These are phyloP conservation scores for Excoecaria agallocha DNA, from an alignment of 345 rosid genomes.

Conservation along the genomic window DNA sequence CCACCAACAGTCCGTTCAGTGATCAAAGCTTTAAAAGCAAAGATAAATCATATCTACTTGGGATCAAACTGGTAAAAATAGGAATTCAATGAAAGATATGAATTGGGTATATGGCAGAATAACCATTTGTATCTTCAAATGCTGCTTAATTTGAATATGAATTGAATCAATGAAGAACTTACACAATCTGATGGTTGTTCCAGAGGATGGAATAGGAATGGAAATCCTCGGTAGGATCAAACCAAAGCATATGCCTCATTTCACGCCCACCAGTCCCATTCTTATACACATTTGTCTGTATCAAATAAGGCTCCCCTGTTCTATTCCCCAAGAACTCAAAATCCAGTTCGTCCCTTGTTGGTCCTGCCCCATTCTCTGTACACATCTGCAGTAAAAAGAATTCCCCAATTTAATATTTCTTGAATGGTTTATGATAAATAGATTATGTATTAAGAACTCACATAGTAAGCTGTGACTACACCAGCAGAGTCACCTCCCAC, in stretches of 20 bases:
- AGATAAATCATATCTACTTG: no score
- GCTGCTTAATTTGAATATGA: neutral
- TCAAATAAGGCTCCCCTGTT: constrained; percentile 76
- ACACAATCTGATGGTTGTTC: constrained; percentile 77
- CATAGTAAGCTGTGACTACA: constrained; percentile 94
- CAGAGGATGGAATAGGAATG: constrained; percentile 80
- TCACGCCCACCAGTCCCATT: constrained; percentile 87
- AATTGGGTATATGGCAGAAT: no score
- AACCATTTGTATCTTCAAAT: no score
- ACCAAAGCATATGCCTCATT: constrained; percentile 95
- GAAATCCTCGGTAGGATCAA: constrained; percentile 84
- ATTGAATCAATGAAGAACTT: constrained; percentile 22
- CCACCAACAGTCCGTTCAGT: no score
- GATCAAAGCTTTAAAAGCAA: no score
- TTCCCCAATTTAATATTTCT: neutral
- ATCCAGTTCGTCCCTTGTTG: constrained; percentile 89
- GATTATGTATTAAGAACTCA: constrained; percentile 21
- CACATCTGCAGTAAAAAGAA: constrained; percentile 62
- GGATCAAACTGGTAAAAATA: neutral
- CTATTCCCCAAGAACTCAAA: constrained; percentile 95
- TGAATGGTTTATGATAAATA: neutral
- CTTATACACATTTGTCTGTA: constrained; percentile 89
- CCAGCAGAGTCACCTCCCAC: constrained; percentile 98
- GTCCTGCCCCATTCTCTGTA: constrained; percentile 87
- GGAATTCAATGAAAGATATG: neutral